Percentiles rank a stretch among this genome's conserved stretches.
Evolutionary conservation across 306 rosid genomes (phyloP).

Genomic region (Cucumis cinereus): DNA sequence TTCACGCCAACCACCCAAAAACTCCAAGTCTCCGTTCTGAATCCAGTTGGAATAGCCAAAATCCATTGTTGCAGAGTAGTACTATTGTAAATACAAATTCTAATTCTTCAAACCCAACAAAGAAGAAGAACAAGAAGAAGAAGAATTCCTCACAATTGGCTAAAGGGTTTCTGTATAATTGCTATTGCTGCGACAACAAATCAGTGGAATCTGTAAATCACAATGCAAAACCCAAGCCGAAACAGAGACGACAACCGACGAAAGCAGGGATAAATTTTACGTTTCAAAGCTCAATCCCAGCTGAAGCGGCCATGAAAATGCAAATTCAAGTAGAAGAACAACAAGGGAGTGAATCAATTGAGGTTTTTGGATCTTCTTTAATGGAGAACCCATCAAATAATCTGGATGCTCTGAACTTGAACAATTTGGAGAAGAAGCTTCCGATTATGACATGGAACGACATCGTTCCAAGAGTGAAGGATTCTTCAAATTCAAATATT

Average conservation of each 20-base stretch:
- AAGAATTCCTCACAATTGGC: neutral
- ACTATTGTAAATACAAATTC: conserved; percentile 16
- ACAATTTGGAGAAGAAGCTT: conserved; percentile 35
- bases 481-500: conserved; percentile 16
- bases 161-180: conserved; percentile 30
- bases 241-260: neutral
- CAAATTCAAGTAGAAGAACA: conserved; percentile 7
- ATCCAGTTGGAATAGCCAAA: conserved; percentile 78
- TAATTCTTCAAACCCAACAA: conserved; percentile 11
- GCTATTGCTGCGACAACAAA: conserved; percentile 52
- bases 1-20: neutral
- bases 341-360: conserved; percentile 40
- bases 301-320: conserved; percentile 13
- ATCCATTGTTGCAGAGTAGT: conserved; percentile 24
- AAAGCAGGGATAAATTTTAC: conserved; percentile 7
- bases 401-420: conserved; percentile 29
- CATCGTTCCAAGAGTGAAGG: conserved; percentile 9
- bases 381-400: conserved; percentile 13
- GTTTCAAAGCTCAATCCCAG: conserved; percentile 9
- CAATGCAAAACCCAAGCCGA: neutral
- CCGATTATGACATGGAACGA: conserved; percentile 9
- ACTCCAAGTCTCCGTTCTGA: conserved; percentile 57
- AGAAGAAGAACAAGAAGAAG: neutral
- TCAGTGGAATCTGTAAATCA: conserved; percentile 42
- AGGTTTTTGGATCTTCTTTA: conserved; percentile 46